Evolutionary conservation across 352 stramenopile species (phyloP), one percentile per base, ranked within the genome.

Genomic region (Pythium grandisporangium): DNA sequence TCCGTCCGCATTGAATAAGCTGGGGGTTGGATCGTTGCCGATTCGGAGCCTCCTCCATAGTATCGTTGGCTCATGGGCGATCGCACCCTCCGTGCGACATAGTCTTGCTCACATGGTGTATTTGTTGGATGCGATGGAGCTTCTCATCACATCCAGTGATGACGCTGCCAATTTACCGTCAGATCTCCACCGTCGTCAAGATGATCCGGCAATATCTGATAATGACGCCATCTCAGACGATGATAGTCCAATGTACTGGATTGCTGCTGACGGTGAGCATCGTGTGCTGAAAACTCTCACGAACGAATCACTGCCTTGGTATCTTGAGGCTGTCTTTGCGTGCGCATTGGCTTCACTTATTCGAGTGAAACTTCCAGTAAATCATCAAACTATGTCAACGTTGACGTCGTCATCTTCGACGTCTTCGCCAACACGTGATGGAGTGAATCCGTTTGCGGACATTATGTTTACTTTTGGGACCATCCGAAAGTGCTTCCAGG

Each of bases 211-310:
- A n/a, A n/a, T n/a, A n/a, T n/a, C n/a, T n/a, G n/a, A n/a, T n/a
- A n/a, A n/a, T n/a, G n/a, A n/a, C n/a, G n/a, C n/a, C n/a, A n/a
- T n/a, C n/a, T n/a, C n/a, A n/a, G n/a, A n/a, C n/a, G n/a, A n/a
- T n/a, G n/a, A n/a, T n/a, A n/a, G n/a, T n/a, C n/a, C n/a, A n/a
- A n/a, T n/a, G n/a, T n/a, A 17, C 38, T 63, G 48, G 45, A 29
- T 63, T 11, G 61, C 72, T 12, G 21, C 37, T 1, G 52, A 74
- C 36, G 76, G 76, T 20, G 65, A 85, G 26, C 76, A 89, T 37
- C 50, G 70, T 11, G 56, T 82, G 19, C 45, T 89, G 5, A 80
- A 80, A 47, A 84, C 54, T 24, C 40, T 89, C 41, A 84, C 69
- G 7, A 70, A 76, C 45, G 59, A 71, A 22, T 80, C 73, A 3